phyloP scores from a whole-genome alignment of 305 asterid genomes.

The Striga hermonthica region DNA sequence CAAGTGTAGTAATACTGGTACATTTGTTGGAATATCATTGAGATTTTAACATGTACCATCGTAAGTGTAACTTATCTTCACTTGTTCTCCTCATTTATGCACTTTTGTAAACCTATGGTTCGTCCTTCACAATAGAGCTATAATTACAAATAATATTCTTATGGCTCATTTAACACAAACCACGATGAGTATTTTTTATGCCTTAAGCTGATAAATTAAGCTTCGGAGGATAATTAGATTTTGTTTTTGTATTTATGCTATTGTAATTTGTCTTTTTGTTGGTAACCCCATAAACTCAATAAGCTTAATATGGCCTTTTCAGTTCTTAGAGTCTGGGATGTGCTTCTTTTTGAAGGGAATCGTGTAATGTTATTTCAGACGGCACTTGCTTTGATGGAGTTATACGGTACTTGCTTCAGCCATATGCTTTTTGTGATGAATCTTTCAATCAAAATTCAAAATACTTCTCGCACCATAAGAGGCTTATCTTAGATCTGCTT shows the following conservation, averaged over 20 bases:
- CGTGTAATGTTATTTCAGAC: slow-evolving; percentile 93
- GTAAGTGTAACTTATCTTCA: no score
- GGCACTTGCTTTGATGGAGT: slow-evolving; percentile 81
- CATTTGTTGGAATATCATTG: no score
- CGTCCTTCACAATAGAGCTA: neutral
- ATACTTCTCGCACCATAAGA: slow-evolving; percentile 17
- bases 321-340: slow-evolving; percentile 96
- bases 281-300: slow-evolving; percentile 25
- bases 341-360: slow-evolving; percentile 85
- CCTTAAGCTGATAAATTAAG: no score
- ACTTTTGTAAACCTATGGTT: neutral
- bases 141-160: neutral
- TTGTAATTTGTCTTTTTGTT: neutral
- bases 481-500: slow-evolving; percentile 39
- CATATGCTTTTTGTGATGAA: neutral
- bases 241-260: neutral
- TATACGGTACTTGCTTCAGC: slow-evolving; percentile 64
- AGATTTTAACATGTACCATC: no score
- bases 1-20: no score
- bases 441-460: neutral
- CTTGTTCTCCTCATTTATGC: neutral
- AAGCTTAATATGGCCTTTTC: slow-evolving; percentile 34
- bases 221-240: no score
- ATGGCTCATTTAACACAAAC: no score
- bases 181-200: no score